phyloP scores from a whole-genome alignment of 495 filamentous ascomycete genomes.

The Aspergillus sparsus region DNA sequence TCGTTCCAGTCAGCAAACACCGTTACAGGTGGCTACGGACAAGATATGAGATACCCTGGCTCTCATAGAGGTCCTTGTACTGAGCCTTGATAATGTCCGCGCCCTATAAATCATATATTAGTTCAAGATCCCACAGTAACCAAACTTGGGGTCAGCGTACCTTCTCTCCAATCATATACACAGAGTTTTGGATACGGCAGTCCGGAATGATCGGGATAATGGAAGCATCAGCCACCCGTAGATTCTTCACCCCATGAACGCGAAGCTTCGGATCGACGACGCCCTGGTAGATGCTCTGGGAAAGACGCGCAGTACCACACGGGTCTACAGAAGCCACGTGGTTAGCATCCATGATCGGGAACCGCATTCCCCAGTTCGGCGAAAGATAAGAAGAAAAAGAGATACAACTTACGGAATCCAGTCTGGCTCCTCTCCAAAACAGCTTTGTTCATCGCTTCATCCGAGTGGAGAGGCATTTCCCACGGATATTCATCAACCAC shows the following conservation, averaged over 20 bases:
- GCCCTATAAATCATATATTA: background rate
- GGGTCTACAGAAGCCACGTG: conserved; percentile 32
- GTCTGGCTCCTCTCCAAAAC: conserved; percentile 61
- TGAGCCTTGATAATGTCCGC: too few species aligned
- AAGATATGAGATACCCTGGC: too few species aligned
- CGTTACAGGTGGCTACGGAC: too few species aligned
- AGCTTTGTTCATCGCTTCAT: conserved; percentile 56
- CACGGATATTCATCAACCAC: conserved; percentile 57
- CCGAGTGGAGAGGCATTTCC: conserved; percentile 57
- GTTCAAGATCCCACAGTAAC: background rate
- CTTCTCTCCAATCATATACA: conserved; percentile 63
- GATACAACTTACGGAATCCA: conserved; percentile 48
- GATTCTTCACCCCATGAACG: conserved; percentile 54
- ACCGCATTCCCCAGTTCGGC: too few species aligned
- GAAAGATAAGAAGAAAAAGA: background rate
- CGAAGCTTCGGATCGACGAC: conserved; percentile 55
- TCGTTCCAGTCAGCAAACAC: too few species aligned
- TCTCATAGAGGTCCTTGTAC: too few species aligned
- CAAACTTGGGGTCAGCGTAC: conserved; percentile 17
- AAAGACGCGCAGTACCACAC: conserved; percentile 56
- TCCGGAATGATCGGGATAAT: conserved; percentile 43
- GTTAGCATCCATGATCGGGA: background rate
- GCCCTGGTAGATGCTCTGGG: conserved; percentile 52
- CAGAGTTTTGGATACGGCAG: conserved; percentile 47
- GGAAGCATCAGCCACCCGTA: conserved; percentile 51